Conservation (phyloP, 2,329 filamentous ascomycete species). For the Fusarium pseudonygamai region DNA sequence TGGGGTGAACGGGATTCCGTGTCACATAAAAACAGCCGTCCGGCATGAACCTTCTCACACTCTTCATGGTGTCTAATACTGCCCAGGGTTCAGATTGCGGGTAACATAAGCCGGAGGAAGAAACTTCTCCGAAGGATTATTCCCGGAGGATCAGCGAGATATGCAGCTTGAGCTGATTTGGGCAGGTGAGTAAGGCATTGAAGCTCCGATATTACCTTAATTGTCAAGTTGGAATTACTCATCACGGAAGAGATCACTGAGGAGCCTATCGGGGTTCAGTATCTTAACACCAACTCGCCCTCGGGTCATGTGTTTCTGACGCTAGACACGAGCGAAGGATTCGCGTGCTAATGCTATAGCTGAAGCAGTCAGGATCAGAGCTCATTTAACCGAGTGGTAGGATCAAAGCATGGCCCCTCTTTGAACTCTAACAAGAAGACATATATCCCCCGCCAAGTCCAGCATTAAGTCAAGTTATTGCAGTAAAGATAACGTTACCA, state of each 20-base stretch:
- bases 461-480: too few relatives aligned
- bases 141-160: not conserved
- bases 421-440: not conserved
- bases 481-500: accelerated
- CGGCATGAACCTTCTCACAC: too few relatives aligned
- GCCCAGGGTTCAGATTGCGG: not conserved
- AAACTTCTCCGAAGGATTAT: not conserved
- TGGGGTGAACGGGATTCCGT: not conserved
- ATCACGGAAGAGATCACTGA: too few relatives aligned
- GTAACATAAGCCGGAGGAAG: not conserved
- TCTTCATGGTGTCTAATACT: too few relatives aligned
- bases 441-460: too few relatives aligned
- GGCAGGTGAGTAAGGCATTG: not conserved
- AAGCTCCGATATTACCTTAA: not conserved
- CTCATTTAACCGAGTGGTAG: not conserved
- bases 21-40: too few relatives aligned
- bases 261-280: not conserved
- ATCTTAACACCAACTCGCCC: not conserved
- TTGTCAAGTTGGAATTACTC: not conserved
- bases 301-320: not conserved
- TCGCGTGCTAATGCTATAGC: not conserved
- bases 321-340: not conserved
- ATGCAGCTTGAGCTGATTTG: not conserved
- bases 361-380: not conserved
- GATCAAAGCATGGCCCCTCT: not conserved